Evolutionary conservation across 495 filamentous ascomycete species (phyloP), one percentile per base, ranked within the genome.

Genomic region (Penicillium lagena): DNA sequence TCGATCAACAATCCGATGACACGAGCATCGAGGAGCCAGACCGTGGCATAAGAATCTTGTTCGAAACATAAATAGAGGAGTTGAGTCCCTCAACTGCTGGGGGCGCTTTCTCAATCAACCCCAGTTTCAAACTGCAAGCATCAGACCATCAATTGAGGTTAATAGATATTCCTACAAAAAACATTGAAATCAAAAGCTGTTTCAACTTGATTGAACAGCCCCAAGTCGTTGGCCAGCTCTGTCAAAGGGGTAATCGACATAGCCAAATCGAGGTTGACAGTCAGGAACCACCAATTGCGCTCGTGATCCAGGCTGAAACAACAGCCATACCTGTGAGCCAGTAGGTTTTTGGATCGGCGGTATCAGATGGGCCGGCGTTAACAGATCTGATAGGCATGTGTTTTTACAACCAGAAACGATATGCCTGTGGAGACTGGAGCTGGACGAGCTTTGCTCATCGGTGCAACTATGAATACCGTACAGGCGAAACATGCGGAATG

Each of bases 401-500:
- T 51, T 78, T 77, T 58, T 78, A 77, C 69, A 76, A 78, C 55
- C 75, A 77, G 56, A 75, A 71, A 56, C 59, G 58, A 58, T 78
- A 71, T 52, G 53, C 66, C 7, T 98, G 93, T 70, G 83, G 83
- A 58, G 91, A 93, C 76, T 96, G 82, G 82, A 91, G 90, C 67
- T 98, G 94, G 93, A 87, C 87, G 54, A 83, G 82, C 66, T 96
- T 97, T 77, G 82, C 87, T 50, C 79, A 90, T 66, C 93, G 96
- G 53, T 98, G 94, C 80, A 82, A 86, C 63, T 86, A 85, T 68
- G 93, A 98, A 59, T 96, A 97, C 72, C 89, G 94, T 55, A 96
- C 85, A 39, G 93, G 93, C 60, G 93, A 98, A 77, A 97, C 93
- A 35, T 98, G 93, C 70, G 93, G 93, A 56, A 89, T 96, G 75